A percentile compares a stretch with the other conserved stretches of the same genome.
Conservation (phyloP, 148 eudicot species). For the Nyssa sinensis region DNA sequence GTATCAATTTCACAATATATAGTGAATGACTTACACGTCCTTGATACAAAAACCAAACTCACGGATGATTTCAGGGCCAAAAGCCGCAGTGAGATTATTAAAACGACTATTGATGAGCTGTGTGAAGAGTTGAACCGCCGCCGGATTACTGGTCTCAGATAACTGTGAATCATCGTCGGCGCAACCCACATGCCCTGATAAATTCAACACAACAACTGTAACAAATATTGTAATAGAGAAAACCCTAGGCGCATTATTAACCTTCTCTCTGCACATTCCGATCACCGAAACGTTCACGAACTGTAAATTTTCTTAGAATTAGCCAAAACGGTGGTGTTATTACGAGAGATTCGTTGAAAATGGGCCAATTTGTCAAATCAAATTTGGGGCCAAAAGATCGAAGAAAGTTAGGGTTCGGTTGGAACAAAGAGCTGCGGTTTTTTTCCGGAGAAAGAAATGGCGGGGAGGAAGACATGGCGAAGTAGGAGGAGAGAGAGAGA, state of each 20-base stretch:
- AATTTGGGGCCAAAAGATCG: not conserved
- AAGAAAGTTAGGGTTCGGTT: not conserved
- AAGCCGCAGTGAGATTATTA: slow-evolving; percentile 26
- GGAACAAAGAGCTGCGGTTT: slow-evolving; percentile 2
- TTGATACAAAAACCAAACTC: slow-evolving; percentile 47
- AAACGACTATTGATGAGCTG: slow-evolving; percentile 35
- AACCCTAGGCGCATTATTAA: not conserved
- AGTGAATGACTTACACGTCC: slow-evolving; percentile 38
- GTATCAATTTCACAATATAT: not conserved
- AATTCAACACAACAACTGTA: not conserved
- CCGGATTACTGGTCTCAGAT: slow-evolving; percentile 4
- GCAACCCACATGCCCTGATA: slow-evolving; percentile 6
- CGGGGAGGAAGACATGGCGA: slow-evolving; percentile 26
- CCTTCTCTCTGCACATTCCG: slow-evolving; percentile 16
- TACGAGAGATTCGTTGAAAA: not conserved
- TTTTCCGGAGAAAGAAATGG: slow-evolving; percentile 36
- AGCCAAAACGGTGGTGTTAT: not conserved
- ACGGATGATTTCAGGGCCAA: slow-evolving; percentile 29
- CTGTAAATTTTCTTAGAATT: not conserved
- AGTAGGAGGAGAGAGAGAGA: slow-evolving; percentile 14
- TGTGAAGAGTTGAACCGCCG: slow-evolving; percentile 30
- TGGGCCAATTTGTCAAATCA: not conserved
- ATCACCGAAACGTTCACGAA: not conserved
- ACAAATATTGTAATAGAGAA: not conserved
- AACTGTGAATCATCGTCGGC: not conserved